These are phyloP conservation scores for Lentinus polychrous DNA, from an alignment of 1,284 basidiomycete species.

Conservation along the genomic window DNA sequence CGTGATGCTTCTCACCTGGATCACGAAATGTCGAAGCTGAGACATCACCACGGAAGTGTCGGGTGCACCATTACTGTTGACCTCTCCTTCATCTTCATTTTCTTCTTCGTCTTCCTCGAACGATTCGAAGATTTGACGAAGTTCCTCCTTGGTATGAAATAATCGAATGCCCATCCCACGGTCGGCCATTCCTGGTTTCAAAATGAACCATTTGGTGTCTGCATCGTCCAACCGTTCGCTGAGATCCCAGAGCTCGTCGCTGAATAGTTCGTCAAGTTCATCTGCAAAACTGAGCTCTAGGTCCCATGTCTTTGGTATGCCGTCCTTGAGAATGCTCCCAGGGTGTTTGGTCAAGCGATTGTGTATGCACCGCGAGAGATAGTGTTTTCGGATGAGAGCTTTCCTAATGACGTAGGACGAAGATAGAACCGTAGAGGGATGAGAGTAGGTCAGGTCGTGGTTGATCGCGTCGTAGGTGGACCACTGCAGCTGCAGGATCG, in stretches of 20 bases:
- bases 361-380: slow-evolving; percentile 73
- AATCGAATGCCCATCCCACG: slow-evolving; percentile 92
- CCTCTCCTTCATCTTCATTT: slow-evolving; percentile 29
- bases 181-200: slow-evolving; percentile 98
- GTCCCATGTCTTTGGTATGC: slow-evolving; percentile 79
- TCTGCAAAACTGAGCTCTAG: slow-evolving; percentile 90
- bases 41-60: slow-evolving; percentile 70
- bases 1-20: slow-evolving; percentile 61
- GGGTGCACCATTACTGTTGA: slow-evolving; percentile 19
- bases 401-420: slow-evolving; percentile 91
- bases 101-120: slow-evolving; percentile 66
- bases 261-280: slow-evolving; percentile 91
- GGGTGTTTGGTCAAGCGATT: slow-evolving; percentile 73
- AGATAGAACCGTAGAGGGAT: slow-evolving; percentile 44
- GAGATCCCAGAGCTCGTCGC: slow-evolving; percentile 92
- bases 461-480: slow-evolving; percentile 79
- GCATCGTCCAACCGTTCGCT: slow-evolving; percentile 50
- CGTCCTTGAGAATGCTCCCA: slow-evolving; percentile 42
- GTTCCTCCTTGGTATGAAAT: slow-evolving; percentile 73
- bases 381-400: slow-evolving; percentile 93
- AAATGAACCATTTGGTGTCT: slow-evolving; percentile 73
- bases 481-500: slow-evolving; percentile 57
- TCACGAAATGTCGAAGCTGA: slow-evolving; percentile 93
- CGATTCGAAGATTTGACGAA: slow-evolving; percentile 76
- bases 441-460: slow-evolving; percentile 59